Conservation (phyloP, 1,284 basidiomycete species). For the Peniophora sp. region DNA sequence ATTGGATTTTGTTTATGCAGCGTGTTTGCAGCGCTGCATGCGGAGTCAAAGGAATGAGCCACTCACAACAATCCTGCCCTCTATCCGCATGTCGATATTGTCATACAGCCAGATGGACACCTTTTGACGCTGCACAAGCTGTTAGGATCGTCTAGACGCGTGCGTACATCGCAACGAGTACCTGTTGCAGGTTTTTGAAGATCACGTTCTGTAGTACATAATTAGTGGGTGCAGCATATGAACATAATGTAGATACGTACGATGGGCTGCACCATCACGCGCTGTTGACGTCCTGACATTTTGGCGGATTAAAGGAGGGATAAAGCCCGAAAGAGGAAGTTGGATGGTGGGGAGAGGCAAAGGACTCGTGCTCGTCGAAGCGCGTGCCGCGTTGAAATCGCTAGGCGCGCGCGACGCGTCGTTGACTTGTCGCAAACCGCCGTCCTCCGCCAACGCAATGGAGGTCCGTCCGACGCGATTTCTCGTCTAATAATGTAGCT, state of each 20-base stretch:
- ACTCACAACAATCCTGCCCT: conserved; percentile 94
- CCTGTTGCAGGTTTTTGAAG: conserved; percentile 96
- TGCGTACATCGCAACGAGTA: conserved; percentile 15
- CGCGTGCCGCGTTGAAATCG: neutral
- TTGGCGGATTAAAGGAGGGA: conserved; percentile 20
- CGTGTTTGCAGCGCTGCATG: too few relatives aligned
- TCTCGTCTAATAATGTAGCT: neutral
- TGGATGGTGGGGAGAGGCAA: too few relatives aligned
- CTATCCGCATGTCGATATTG: conserved; percentile 94
- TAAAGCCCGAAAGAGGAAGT: conserved; percentile 8
- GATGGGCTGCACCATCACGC: conserved; percentile 98
- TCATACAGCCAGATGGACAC: conserved; percentile 97
- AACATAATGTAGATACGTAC: conserved; percentile 38
- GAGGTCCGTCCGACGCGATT: conserved; percentile 18
- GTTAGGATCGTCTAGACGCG: conserved; percentile 8
- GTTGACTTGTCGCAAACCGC: neutral
- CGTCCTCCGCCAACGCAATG: conserved; percentile 15
- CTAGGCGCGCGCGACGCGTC: conserved; percentile 11
- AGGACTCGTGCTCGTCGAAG: neutral
- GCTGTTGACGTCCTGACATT: conserved; percentile 88
- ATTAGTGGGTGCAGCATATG: conserved; percentile 3
- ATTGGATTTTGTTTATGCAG: too few relatives aligned
- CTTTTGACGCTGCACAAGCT: conserved; percentile 58
- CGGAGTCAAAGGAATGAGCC: too few relatives aligned
- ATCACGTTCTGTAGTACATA: conserved; percentile 80